phyloP scores from a whole-genome alignment of 495 filamentous ascomycete species.

The Hypoxylon intermedium region DNA sequence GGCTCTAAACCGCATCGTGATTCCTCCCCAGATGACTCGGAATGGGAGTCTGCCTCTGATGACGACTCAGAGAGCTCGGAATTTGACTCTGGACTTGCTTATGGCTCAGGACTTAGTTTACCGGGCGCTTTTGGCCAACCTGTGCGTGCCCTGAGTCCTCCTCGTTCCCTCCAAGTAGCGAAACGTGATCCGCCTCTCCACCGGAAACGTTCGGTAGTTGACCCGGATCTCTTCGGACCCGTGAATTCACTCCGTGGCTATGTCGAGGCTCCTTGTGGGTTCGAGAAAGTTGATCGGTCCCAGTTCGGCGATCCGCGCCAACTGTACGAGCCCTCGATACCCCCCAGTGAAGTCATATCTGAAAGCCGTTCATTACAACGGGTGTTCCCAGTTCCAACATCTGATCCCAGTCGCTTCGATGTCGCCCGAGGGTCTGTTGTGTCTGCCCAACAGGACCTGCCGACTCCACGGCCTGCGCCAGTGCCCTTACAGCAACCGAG shows the following conservation, averaged over 20 bases:
- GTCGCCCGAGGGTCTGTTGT: slow-evolving; percentile 57
- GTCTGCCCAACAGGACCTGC: slow-evolving; percentile 43
- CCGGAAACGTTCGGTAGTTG: slow-evolving; percentile 57
- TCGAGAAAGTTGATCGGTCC: slow-evolving; percentile 45
- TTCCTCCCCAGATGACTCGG: slow-evolving; percentile 47
- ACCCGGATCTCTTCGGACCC: slow-evolving; percentile 61
- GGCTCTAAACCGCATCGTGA: slow-evolving; percentile 47
- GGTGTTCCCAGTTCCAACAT: slow-evolving; percentile 62
- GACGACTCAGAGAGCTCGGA: slow-evolving; percentile 49
- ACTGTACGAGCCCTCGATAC: slow-evolving; percentile 28
- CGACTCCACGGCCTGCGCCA: slow-evolving; percentile 41
- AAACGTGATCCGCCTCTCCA: slow-evolving; percentile 34
- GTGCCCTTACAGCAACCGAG: slow-evolving; percentile 56
- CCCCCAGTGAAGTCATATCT: slow-evolving; percentile 37
- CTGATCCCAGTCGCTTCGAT: slow-evolving; percentile 67
- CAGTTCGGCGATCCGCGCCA: slow-evolving; percentile 13
- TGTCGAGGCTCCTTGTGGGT: slow-evolving; percentile 60
- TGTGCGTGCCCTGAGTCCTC: slow-evolving; percentile 34
- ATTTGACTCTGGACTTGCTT: slow-evolving; percentile 54
- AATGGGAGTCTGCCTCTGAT: slow-evolving; percentile 57
- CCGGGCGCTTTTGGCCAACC: slow-evolving; percentile 10
- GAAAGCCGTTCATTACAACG: slow-evolving; percentile 44
- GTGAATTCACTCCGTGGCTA: slow-evolving; percentile 59
- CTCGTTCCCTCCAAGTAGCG: slow-evolving; percentile 34
- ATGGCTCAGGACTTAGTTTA: slow-evolving; percentile 47